Evolutionary conservation across 805 yeast species (phyloP).

Genomic region (Wickerhamiella slavikovae): DNA sequence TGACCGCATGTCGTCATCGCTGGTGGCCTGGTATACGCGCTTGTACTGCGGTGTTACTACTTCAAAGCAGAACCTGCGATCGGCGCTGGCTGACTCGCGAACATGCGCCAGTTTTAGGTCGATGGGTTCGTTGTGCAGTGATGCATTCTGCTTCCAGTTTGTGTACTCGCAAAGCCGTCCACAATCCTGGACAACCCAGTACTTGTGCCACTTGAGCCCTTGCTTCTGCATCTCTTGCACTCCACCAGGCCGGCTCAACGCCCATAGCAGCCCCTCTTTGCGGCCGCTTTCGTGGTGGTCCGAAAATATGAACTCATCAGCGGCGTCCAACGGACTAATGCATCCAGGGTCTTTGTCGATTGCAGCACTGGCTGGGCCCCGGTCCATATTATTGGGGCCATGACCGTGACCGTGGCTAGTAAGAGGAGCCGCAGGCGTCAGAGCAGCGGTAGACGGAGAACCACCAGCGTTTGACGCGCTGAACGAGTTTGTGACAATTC

Average conservation of each 20-base stretch:
- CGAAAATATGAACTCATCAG: not conserved
- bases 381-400: too few relatives aligned
- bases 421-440: too few relatives aligned
- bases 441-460: not conserved
- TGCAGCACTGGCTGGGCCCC: not conserved
- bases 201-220: conserved; percentile 52
- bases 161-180: conserved; percentile 51
- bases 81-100: conserved; percentile 24
- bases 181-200: conserved; percentile 59
- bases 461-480: too few relatives aligned
- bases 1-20: conserved; percentile 39
- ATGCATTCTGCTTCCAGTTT: conserved; percentile 58
- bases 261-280: conserved; percentile 27
- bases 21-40: conserved; percentile 55
- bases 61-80: conserved; percentile 44
- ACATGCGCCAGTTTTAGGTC: conserved; percentile 48
- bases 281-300: too few relatives aligned
- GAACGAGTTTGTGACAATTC: not conserved
- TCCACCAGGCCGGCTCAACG: conserved; percentile 21
- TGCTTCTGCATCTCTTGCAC: conserved; percentile 16
- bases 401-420: too few relatives aligned
- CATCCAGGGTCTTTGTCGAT: not conserved
- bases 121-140: conserved; percentile 42
- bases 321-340: not conserved
- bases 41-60: conserved; percentile 51